phyloP scores from a whole-genome alignment of 179 eudicot genomes.

The Corrigiola litoralis region DNA sequence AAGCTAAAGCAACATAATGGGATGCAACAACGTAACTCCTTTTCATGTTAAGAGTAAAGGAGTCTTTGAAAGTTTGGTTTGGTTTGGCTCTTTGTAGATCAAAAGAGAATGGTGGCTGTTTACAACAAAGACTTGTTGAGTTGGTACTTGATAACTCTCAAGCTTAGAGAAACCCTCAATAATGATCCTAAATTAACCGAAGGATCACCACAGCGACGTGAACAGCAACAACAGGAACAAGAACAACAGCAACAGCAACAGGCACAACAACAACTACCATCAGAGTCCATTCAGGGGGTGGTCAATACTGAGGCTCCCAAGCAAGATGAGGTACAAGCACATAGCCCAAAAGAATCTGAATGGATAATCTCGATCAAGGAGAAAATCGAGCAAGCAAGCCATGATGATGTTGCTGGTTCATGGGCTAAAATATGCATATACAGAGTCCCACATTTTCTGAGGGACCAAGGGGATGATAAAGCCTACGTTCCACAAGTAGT shows the following conservation, averaged over 20 bases:
- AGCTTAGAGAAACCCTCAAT: conserved; percentile 69
- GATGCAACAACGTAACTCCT: too few species aligned
- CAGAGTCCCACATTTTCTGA: conserved; percentile 55
- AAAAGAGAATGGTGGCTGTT: conserved; percentile 74
- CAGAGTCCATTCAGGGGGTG: conserved; percentile 22
- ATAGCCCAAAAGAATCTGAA: conserved; percentile 41
- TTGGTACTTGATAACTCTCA: conserved; percentile 85
- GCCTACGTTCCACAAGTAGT: conserved; percentile 68
- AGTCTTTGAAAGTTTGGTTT: not conserved
- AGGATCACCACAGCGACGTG: conserved; percentile 5
- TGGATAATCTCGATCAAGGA: conserved; percentile 66
- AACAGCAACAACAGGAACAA: conserved; percentile 2
- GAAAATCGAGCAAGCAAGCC: conserved; percentile 50
- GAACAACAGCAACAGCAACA: conserved; percentile 18
- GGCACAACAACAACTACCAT: conserved; percentile 18
- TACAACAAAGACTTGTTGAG: conserved; percentile 90
- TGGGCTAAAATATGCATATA: conserved; percentile 71
- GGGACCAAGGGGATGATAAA: conserved; percentile 52
- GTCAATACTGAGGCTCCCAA: conserved; percentile 14
- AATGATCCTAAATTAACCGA: conserved; percentile 23
- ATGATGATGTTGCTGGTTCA: conserved; percentile 48
- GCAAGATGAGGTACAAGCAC: conserved; percentile 6
- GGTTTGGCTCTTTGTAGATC: not conserved
- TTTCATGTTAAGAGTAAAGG: conserved; percentile 12
- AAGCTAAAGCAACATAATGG: not conserved